Percentiles rank a stretch among this genome's conserved stretches.
phyloP scores from a whole-genome alignment of 2,329 filamentous ascomycete genomes.

The Karstenula rhodostoma region DNA sequence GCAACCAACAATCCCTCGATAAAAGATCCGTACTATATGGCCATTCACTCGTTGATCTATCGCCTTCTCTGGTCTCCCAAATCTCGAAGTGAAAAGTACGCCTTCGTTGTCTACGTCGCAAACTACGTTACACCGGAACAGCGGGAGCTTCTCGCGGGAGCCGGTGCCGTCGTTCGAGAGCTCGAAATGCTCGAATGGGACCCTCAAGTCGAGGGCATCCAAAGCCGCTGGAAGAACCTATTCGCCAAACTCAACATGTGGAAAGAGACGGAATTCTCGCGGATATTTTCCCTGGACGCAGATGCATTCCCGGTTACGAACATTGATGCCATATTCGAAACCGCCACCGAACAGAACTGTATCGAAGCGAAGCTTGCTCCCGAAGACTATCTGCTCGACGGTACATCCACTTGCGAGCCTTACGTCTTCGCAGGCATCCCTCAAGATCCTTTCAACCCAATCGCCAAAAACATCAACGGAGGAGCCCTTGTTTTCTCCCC shows the following conservation, averaged over 20 bases:
- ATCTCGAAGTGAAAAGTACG: conserved; percentile 34
- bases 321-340: conserved; percentile 42
- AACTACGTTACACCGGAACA: conserved; percentile 42
- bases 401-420: conserved; percentile 35
- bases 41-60: conserved; percentile 44
- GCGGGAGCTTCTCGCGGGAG: conserved; percentile 38
- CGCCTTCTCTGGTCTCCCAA: conserved; percentile 42
- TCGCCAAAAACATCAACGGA: conserved; percentile 38
- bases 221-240: conserved; percentile 43
- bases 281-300: conserved; percentile 44
- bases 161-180: conserved; percentile 45
- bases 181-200: conserved; percentile 39
- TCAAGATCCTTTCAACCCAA: conserved; percentile 25
- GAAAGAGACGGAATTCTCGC: conserved; percentile 41
- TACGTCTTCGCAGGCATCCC: conserved; percentile 41
- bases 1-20: conserved; percentile 40
- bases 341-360: conserved; percentile 31
- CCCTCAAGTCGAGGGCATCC: conserved; percentile 30
- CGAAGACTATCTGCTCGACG: conserved; percentile 34
- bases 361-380: conserved; percentile 28
- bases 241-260: conserved; percentile 50
- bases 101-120: conserved; percentile 47
- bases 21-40: conserved; percentile 46
- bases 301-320: conserved; percentile 43
- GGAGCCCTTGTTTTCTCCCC: conserved; percentile 45